Percentiles rank a stretch among this genome's conserved stretches.
Evolutionary conservation across 352 stramenopile species (phyloP).

Genomic region (Elongisporangium anandrum): DNA sequence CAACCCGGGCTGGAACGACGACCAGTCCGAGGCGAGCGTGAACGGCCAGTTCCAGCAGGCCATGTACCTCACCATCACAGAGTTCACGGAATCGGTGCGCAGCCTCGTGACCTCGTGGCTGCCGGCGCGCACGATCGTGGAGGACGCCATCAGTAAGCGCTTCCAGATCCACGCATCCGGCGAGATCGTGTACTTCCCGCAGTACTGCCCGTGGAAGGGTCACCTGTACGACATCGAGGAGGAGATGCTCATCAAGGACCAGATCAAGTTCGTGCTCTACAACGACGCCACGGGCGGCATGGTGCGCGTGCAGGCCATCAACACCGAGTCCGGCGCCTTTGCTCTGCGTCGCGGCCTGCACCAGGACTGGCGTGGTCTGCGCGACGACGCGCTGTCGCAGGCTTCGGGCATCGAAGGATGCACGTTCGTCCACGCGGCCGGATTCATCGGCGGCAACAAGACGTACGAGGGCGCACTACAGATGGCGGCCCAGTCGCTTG

Average conservation of each 20-base stretch:
- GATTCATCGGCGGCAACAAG: conserved; percentile 98
- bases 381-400: conserved; percentile 89
- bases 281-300: conserved; percentile 90
- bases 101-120: conserved; percentile 94
- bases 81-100: conserved; percentile 91
- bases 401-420: conserved; percentile 90
- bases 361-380: conserved; percentile 91
- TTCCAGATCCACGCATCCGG: conserved; percentile 89
- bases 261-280: conserved; percentile 98
- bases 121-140: conserved; percentile 91
- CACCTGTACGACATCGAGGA: conserved; percentile 97
- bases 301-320: conserved; percentile 96
- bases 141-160: conserved; percentile 84
- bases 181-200: conserved; percentile 91
- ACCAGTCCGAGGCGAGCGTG: conserved; percentile 58
- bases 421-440: conserved; percentile 97
- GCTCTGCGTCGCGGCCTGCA: conserved; percentile 90
- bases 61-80: conserved; percentile 92
- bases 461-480: conserved; percentile 93
- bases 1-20: conserved; percentile 97
- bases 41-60: conserved; percentile 95
- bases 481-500: conserved; percentile 88
- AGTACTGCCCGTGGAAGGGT: conserved; percentile 94
- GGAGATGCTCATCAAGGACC: conserved; percentile 71
- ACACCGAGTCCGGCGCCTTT: conserved; percentile 91